A percentile compares a stretch with the other conserved stretches of the same genome.
These are phyloP conservation scores for Tetrahymena malaccensis DNA, from an alignment of 73 alveolate genomes.

Conservation along the genomic window DNA sequence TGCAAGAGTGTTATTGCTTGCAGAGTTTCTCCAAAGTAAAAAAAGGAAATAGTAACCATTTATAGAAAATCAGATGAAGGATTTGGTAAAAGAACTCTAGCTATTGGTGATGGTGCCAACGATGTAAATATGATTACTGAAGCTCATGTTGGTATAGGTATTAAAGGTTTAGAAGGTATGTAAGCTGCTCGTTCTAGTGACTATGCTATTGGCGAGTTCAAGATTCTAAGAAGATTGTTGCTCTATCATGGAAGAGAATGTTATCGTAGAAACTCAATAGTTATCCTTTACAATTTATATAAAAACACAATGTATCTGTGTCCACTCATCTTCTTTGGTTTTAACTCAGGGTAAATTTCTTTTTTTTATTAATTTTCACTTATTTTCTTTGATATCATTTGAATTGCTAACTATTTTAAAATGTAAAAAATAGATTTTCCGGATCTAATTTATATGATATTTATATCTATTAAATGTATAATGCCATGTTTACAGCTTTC, in stretches of 20 bases:
- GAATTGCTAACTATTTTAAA: neutral
- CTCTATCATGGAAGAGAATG: constrained; percentile 94
- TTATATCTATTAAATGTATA: constrained; percentile 65
- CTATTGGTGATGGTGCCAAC: constrained; percentile 82
- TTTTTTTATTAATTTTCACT: neutral
- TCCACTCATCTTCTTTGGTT: constrained; percentile 68
- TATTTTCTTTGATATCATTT: neutral
- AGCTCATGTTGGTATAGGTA: constrained; percentile 87
- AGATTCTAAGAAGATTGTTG: constrained; percentile 66
- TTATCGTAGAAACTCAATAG: constrained; percentile 60
- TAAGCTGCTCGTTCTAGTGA: constrained; percentile 80
- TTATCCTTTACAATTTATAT: constrained; percentile 72
- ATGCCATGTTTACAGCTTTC: constrained; percentile 70
- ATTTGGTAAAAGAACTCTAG: constrained; percentile 40
- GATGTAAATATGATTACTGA: constrained; percentile 78
- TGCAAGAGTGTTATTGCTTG: constrained; percentile 65
- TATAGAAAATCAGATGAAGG: constrained; percentile 37
- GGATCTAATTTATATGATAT: constrained; percentile 79
- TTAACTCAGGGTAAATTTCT: neutral
- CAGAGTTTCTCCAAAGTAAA: constrained; percentile 76
- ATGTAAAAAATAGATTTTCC: constrained; percentile 47
- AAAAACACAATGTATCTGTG: constrained; percentile 67
- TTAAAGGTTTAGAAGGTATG: constrained; percentile 79
- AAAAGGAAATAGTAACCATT: constrained; percentile 56
- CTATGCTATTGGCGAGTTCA: constrained; percentile 74